phyloP scores from a whole-genome alignment of 495 filamentous ascomycete species.

The Neurospora sp. region DNA sequence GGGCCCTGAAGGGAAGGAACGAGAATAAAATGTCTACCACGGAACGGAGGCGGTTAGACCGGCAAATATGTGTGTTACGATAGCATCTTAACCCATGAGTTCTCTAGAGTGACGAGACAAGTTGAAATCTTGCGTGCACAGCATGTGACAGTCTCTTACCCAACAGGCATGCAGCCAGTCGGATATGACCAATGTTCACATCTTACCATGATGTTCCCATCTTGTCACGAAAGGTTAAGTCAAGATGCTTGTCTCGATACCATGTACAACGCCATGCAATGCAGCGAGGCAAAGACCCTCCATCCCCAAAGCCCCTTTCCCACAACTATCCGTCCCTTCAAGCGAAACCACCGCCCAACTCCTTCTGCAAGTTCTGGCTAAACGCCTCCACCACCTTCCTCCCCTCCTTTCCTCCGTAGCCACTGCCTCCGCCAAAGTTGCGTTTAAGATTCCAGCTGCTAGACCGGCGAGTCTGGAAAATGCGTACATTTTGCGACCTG shows the following conservation, averaged over 20 bases:
- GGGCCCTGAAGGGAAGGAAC: background rate
- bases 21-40: background rate
- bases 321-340: background rate
- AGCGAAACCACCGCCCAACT: background rate
- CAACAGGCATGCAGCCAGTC: background rate
- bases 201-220: background rate
- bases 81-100: background rate
- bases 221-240: background rate
- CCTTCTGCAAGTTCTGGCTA: background rate
- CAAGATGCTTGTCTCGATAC: background rate
- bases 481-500: background rate
- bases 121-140: background rate
- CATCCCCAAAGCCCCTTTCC: background rate
- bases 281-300: background rate
- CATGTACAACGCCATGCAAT: background rate
- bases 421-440: background rate
- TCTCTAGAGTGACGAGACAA: background rate
- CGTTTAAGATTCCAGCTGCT: background rate
- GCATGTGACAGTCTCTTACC: background rate
- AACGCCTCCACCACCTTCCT: background rate
- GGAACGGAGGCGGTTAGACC: background rate
- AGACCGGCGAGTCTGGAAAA: background rate
- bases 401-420: background rate
- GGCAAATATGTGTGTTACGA: background rate
- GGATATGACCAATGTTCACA: background rate